Conservation (phyloP, 257 asterid species). For the Cinchona pubescens region DNA sequence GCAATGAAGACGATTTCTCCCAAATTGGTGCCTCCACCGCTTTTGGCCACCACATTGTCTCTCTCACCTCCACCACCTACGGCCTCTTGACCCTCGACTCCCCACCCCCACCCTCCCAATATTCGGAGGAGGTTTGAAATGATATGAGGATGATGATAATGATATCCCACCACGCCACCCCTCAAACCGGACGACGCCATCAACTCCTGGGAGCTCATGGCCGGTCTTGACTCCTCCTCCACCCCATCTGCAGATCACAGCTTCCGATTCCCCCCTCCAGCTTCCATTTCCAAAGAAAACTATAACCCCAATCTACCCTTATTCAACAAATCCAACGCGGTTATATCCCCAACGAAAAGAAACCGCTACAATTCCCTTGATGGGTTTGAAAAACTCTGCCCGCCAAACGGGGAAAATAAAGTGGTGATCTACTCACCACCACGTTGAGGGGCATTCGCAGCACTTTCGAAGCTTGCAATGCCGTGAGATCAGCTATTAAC, state of each 20-base stretch:
- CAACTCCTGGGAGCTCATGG: conserved; percentile 90
- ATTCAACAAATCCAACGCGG: not conserved
- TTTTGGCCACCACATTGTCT: conserved; percentile 90
- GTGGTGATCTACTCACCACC: conserved; percentile 80
- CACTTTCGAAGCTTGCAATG: conserved; percentile 83
- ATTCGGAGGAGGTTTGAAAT: too few species aligned
- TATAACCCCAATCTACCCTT: conserved; percentile 29
- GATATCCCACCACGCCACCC: too few species aligned
- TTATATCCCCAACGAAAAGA: not conserved
- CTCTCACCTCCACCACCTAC: conserved; percentile 92
- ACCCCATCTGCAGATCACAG: conserved; percentile 27
- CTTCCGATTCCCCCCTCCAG: conserved; percentile 45
- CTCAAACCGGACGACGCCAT: conserved; percentile 56
- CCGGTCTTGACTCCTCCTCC: conserved; percentile 56
- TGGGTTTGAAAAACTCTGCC: conserved; percentile 50
- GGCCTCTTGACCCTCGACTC: conserved; percentile 71
- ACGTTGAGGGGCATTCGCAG: conserved; percentile 80
- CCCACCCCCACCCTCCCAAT: conserved; percentile 51
- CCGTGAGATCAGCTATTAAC: conserved; percentile 65
- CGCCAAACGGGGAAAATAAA: conserved; percentile 71
- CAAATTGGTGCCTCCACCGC: conserved; percentile 68
- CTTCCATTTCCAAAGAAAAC: conserved; percentile 27
- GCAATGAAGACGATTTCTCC: conserved; percentile 67
- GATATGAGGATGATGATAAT: too few species aligned
- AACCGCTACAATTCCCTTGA: conserved; percentile 11